A percentile compares a stretch with the other conserved stretches of the same genome.
These are phyloP conservation scores for Groenewaldozyma sp. DNA, from an alignment of 1,139 yeast species.

Conservation along the genomic window DNA sequence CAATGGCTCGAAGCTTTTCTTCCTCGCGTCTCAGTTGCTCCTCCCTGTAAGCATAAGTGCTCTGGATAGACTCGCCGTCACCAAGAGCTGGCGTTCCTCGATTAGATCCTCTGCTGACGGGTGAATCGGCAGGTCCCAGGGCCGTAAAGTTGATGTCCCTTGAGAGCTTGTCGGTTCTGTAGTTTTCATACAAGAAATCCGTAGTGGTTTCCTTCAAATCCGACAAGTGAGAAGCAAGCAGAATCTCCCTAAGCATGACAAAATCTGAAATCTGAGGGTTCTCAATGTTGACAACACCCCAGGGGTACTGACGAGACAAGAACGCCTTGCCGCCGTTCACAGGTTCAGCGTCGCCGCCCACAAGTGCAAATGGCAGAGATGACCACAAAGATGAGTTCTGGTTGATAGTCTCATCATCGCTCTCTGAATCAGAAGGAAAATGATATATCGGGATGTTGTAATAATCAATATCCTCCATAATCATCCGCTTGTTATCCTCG, in stretches of 20 bases:
- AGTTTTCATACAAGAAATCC: constrained; percentile 84
- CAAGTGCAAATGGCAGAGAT: constrained; percentile 77
- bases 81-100: constrained; percentile 5
- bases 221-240: constrained; percentile 78
- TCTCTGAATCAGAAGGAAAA: constrained; percentile 48
- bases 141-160: constrained; percentile 10
- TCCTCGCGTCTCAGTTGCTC: constrained; percentile 36
- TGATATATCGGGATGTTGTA: constrained; percentile 79
- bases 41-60: constrained; percentile 28
- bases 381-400: constrained; percentile 67
- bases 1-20: constrained; percentile 30
- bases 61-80: constrained; percentile 15
- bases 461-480: constrained; percentile 67
- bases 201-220: constrained; percentile 93
- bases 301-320: constrained; percentile 73
- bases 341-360: constrained; percentile 60
- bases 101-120: constrained; percentile 3
- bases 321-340: constrained; percentile 22
- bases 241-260: constrained; percentile 63
- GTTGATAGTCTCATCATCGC: constrained; percentile 38
- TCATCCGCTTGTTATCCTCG: constrained; percentile 55
- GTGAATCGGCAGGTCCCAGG: constrained; percentile 2
- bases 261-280: constrained; percentile 79
- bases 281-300: constrained; percentile 87
- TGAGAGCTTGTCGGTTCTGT: constrained; percentile 86